Evolutionary conservation across 495 filamentous ascomycete species (phyloP).

Genomic region (Aspergillus heteromorphus): DNA sequence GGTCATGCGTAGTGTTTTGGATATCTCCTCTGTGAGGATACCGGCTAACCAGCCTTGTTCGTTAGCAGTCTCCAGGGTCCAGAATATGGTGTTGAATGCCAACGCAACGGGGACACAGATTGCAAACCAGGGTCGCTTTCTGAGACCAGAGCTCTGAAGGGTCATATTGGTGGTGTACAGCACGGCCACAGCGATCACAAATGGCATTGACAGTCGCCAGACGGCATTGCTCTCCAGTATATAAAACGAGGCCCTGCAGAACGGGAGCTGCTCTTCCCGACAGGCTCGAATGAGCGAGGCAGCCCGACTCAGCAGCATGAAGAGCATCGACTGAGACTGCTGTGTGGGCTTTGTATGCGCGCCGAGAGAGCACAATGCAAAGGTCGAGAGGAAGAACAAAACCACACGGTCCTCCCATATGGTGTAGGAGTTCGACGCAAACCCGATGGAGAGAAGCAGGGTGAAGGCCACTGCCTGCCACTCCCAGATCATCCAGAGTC

Average conservation of each 20-base stretch:
- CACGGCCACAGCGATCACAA: conserved; percentile 63
- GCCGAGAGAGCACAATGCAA: conserved; percentile 70
- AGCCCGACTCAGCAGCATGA: conserved; percentile 67
- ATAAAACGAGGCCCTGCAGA: conserved; percentile 90
- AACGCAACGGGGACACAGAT: neutral
- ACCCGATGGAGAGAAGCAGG: conserved; percentile 74
- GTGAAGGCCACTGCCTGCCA: conserved; percentile 75
- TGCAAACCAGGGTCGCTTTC: neutral
- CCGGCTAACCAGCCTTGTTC: neutral
- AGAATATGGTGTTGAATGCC: neutral
- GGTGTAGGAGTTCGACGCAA: conserved; percentile 93
- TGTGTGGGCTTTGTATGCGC: conserved; percentile 39
- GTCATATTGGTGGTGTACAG: conserved; percentile 54
- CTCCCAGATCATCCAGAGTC: conserved; percentile 56
- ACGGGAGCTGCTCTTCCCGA: conserved; percentile 94
- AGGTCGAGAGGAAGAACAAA: conserved; percentile 79
- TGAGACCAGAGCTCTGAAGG: neutral
- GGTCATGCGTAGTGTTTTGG: neutral
- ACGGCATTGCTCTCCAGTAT: conserved; percentile 51
- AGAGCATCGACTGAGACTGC: conserved; percentile 51
- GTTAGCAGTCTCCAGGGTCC: neutral
- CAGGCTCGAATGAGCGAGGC: conserved; percentile 86
- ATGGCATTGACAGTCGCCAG: conserved; percentile 79
- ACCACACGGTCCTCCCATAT: conserved; percentile 96
- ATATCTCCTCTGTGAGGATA: neutral